Evolutionary conservation across 495 filamentous ascomycete genomes (phyloP), one percentile per base, ranked within the genome.

Genomic region (Letharia lupina): DNA sequence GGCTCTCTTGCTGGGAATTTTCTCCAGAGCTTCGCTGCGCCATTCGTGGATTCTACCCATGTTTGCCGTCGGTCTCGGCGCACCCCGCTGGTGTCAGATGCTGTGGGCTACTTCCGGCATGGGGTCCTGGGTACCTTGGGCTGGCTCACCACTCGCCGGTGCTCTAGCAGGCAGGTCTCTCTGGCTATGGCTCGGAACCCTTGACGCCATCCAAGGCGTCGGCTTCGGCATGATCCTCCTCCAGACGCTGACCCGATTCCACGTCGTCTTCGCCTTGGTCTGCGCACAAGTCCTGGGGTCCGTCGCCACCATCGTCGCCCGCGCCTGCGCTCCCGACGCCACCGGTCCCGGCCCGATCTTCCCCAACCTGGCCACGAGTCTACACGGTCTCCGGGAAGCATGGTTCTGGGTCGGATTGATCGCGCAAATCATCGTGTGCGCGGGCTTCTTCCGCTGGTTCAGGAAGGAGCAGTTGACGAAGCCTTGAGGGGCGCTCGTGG

Each of bases 331-430:
- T 39, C 84, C 84, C 28, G 77, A 88, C 74, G 75, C 75, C 31
- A 72, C 83, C 42, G 86, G 86, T 18, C 85, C 86, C 23, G 84
- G 85, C n/a, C 72, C 76, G n/a, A 82, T 86, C 16, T 89, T 88
- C 71, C 86, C 86, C 4, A 79, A 85, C 69, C 79, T 87, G 66
- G 78, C 80, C 15, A 70, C 77, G 50, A 78, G 76, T 6, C 60
- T 75, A 39, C 59, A 77, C 20, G 82, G 85, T 6, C 64, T 89
- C 37, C 79, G 74, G 3, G 82, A 84, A 63, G 77, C 81, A 35
- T 84, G 79, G 76, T 91, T 91, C 71, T 91, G 87, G 87, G 74
- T 89, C 67, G 83, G 81, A 37, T 68, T 90, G 10, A 56, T 81
- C 4, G 78, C 83, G 61, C 89, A 91, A 72, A 68, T 87, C 60